Evolutionary conservation across 2,329 filamentous ascomycete species (phyloP), one percentile per base, ranked within the genome.

Genomic region (Byssoonygena ceratinophila): DNA sequence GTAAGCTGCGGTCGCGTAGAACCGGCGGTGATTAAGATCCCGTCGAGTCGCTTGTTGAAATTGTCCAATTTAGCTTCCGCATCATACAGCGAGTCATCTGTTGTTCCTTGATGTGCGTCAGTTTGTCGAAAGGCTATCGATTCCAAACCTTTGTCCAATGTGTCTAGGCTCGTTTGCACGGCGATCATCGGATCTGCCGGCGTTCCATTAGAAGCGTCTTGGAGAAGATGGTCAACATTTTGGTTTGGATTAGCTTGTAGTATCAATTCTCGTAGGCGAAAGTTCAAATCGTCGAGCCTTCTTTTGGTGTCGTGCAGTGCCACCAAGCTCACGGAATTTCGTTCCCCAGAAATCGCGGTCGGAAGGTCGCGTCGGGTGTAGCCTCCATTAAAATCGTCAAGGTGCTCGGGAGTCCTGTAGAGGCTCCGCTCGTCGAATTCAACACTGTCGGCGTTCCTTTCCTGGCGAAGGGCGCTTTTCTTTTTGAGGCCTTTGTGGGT

Each of bases 361-460:
- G 49, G 14, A 27, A 48, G 4, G 20, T 54, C 47, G 32, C 43
- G 31, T 11, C 46, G 68, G 29, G 60, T 46, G 55, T 62, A 60
- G 55, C 53, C 54, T 56, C 57, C 62, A 58, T 54, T 65, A 55
- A 64, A 66, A 39, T 72, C 75, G 57, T 85, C 81, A 18, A 83
- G 66, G 54, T 80, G 77, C 58, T 88, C 85, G 4, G 84, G 77
- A 9, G 82, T 77, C 49, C 78, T 74, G 63, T 90, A 92, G 6
- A 88, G 71, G 62, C 82, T 86, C 54, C 82, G 76, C 58, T 92
- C 86, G 61, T 94, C 86, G 60, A 94, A 89, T 45, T 83, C 78
- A 54, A 81, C 71, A 5, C 80, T 76, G 14, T 52, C 36, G 7
- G 25, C 44, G 37, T 55, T 54, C 41, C 31, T 39, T 27, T 52